Evolutionary conservation across 1,284 basidiomycete genomes (phyloP).

Genomic region (Naganishia sp.): DNA sequence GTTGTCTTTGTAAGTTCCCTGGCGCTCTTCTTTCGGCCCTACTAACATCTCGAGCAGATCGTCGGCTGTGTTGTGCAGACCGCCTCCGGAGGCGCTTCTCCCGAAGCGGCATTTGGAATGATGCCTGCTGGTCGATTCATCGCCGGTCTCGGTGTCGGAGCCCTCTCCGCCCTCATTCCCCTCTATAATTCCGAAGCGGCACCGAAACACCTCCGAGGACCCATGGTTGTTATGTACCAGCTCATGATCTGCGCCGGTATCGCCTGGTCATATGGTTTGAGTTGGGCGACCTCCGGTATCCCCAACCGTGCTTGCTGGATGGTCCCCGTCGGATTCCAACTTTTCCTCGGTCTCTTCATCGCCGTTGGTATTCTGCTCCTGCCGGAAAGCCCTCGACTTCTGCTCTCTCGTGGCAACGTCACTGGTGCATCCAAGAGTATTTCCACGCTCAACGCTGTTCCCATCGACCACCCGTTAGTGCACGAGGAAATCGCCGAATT

Average conservation of each 20-base stretch:
- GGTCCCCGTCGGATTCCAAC: constrained; percentile 50
- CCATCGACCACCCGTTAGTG: constrained; percentile 65
- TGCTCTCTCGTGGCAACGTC: constrained; percentile 42
- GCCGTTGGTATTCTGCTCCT: constrained; percentile 67
- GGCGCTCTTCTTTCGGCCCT: too few species aligned
- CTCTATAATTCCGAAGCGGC: constrained; percentile 78
- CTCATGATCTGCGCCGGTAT: constrained; percentile 71
- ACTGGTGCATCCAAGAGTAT: constrained; percentile 65
- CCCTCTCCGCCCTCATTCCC: constrained; percentile 73
- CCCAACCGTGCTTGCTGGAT: constrained; percentile 68
- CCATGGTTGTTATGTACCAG: constrained; percentile 72
- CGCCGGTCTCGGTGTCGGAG: constrained; percentile 61
- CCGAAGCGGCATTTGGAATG: constrained; percentile 64
- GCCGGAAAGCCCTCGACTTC: constrained; percentile 64
- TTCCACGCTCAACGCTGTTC: constrained; percentile 66
- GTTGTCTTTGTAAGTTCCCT: constrained; percentile 59
- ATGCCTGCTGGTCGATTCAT: constrained; percentile 61
- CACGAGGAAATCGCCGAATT: constrained; percentile 69
- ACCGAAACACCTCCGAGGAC: constrained; percentile 71
- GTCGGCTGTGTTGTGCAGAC: constrained; percentile 71
- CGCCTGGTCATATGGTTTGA: constrained; percentile 71
- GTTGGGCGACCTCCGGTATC: constrained; percentile 67
- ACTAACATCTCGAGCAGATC: constrained; percentile 51
- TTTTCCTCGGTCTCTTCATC: constrained; percentile 42
- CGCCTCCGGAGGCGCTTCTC: constrained; percentile 59